Conservation (phyloP, 179 eudicot genomes). For the Silene noctiflora region DNA sequence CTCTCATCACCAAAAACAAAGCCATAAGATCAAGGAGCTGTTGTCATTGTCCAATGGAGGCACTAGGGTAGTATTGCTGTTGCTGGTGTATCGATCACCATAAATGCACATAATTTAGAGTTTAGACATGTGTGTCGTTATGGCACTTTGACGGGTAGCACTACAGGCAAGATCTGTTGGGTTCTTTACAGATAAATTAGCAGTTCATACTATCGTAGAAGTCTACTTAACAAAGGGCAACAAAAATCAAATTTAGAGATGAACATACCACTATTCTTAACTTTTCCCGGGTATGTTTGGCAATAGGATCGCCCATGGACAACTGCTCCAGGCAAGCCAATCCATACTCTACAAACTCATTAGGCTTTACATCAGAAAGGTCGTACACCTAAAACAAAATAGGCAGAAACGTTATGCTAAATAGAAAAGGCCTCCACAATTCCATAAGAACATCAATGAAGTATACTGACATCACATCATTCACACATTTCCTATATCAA, state of each 20-base stretch:
- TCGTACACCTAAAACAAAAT: slow-evolving; percentile 62
- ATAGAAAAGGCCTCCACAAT: background rate
- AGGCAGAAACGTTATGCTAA: background rate
- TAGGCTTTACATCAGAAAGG: slow-evolving; percentile 72
- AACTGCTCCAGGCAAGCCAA: slow-evolving; percentile 84
- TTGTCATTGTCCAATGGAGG: background rate
- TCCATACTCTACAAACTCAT: slow-evolving; percentile 75
- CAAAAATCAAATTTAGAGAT: background rate
- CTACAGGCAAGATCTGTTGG: background rate
- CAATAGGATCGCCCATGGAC: slow-evolving; percentile 69
- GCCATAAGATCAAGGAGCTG: background rate
- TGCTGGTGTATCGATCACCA: background rate
- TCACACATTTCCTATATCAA: background rate
- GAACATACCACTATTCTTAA: slow-evolving; percentile 79
- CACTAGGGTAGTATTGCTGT: background rate
- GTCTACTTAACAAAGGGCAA: background rate
- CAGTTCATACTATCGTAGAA: background rate
- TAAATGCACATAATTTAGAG: background rate
- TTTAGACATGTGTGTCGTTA: background rate
- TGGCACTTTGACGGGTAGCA: background rate
- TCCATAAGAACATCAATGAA: background rate
- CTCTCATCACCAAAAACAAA: background rate
- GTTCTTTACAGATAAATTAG: background rate
- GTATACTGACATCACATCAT: background rate
- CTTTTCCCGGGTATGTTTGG: slow-evolving; percentile 67